Conservation (phyloP, 2,329 filamentous ascomycete species). For the Acephala macrosclerotiorum region DNA sequence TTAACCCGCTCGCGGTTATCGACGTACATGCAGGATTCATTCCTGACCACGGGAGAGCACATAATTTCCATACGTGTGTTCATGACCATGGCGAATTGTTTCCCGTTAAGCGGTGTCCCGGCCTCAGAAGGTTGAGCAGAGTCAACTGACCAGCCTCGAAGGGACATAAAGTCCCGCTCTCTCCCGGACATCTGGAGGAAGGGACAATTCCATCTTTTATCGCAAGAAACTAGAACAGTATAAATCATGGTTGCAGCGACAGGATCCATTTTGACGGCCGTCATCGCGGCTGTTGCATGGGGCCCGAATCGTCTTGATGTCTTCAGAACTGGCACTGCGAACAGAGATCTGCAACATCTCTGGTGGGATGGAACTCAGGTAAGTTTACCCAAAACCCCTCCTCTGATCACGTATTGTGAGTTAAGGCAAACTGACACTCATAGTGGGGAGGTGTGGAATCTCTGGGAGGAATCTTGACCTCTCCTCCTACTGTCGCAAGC, state of each 20-base stretch:
- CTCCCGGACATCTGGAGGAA: neutral
- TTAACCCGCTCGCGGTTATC: neutral
- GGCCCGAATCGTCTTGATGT: conserved; percentile 21
- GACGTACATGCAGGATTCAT: neutral
- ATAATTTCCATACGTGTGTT: neutral
- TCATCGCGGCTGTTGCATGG: conserved; percentile 24
- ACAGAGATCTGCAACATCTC: conserved; percentile 20
- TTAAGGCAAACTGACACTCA: neutral
- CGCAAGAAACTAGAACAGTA: neutral
- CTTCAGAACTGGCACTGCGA: conserved; percentile 17
- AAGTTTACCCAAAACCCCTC: neutral
- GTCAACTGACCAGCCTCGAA: neutral
- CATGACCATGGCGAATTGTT: neutral
- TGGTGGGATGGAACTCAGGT: conserved; percentile 19
- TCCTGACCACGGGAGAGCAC: neutral
- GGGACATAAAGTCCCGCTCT: neutral
- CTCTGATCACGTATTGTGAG: neutral
- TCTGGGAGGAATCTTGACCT: conserved; percentile 23
- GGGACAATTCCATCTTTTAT: neutral
- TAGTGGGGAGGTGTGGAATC: conserved; percentile 26
- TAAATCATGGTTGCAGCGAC: neutral
- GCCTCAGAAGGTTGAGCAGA: neutral
- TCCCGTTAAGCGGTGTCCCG: neutral
- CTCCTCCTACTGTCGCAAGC: conserved; percentile 18
- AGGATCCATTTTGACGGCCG: conserved; percentile 16